Percentiles rank a stretch among this genome's conserved stretches.
Conservation (phyloP, 2,329 filamentous ascomycete genomes). For the Botryotinia globosa region DNA sequence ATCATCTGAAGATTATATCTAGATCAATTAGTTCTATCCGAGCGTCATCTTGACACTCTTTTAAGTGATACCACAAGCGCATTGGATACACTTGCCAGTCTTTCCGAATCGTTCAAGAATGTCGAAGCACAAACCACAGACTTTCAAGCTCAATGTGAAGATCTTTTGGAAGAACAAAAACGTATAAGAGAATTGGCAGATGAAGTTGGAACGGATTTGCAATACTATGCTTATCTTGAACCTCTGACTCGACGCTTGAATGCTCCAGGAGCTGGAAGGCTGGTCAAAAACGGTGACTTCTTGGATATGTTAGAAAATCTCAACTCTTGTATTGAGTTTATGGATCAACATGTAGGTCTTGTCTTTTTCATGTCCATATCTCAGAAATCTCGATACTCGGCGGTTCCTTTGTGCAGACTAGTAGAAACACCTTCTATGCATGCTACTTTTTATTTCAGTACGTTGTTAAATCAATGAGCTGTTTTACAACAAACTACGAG, state of each 20-base stretch:
- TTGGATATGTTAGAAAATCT: conserved; percentile 83
- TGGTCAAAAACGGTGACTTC: conserved; percentile 82
- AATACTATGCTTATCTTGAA: conserved; percentile 92
- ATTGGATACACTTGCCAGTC: conserved; percentile 69
- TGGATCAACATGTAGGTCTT: conserved; percentile 72
- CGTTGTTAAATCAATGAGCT: neutral
- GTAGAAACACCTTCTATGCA: neutral
- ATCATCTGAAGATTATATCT: conserved; percentile 61
- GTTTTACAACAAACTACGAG: neutral
- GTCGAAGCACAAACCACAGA: conserved; percentile 90
- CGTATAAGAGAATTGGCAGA: conserved; percentile 76
- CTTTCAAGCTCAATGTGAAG: conserved; percentile 90
- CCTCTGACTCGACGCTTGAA: conserved; percentile 87
- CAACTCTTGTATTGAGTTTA: conserved; percentile 89
- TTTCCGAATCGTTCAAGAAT: conserved; percentile 81
- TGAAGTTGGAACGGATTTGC: conserved; percentile 82
- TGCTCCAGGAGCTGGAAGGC: conserved; percentile 80
- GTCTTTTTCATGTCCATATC: neutral
- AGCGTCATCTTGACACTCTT: conserved; percentile 76
- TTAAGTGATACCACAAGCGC: conserved; percentile 74
- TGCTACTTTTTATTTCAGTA: neutral
- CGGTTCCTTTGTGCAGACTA: neutral
- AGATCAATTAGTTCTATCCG: conserved; percentile 76
- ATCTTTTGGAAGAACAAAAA: conserved; percentile 76
- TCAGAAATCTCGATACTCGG: neutral